Base-by-base conservation (phyloP, 345 rosid species). In the Heritiera littoralis region DNA sequence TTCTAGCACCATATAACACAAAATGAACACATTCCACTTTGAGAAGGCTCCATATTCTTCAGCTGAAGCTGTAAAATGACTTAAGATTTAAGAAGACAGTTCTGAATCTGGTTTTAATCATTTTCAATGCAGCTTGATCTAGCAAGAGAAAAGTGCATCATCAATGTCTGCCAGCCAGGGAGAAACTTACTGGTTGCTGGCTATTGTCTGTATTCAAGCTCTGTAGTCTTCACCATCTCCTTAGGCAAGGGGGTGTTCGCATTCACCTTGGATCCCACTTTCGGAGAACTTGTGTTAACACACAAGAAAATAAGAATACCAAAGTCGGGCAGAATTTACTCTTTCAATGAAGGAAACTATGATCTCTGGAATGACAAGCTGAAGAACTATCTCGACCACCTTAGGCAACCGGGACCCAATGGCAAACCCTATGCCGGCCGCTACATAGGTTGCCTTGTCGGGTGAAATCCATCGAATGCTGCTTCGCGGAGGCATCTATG, bases 291-390 rank as follows among this genome's bases (percentile, higher is more conserved):
- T 56, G 98, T 95, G 64, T 84, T 93, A 10, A 93, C 99, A 3
- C 98, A 92, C 86, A 91, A 91, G 80, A 92, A 88, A 72, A 83
- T 93, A 4, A 91, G 89, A 85, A 93, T 95, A 68, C 98, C 98
- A 0, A 88, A 89, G 81, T 78, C 94, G 0, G 97, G 99, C 5
- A 91, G 89, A 54, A 92, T 95, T n/a, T 95, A 93, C 80, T 72
- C 99, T 9, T 95, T 93, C 79, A 93, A 95, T 77, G 99, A 95
- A 89, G 99, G 99, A 9, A 93, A 95, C 80, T 95, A 93, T 84
- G 92, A 90, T 63, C 68, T 95, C 78, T 95, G 96, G 98, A 97
- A 92, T 72, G 96, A 86, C 8, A 92, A 95, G 48, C 76, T 93
- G 76, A 95, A 91, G 94, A 93, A 89, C 87, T 95, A 95, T 84